A percentile compares a stretch with the other conserved stretches of the same genome.
Conservation (phyloP, 179 eudicot genomes). For the Spergularia azorica region DNA sequence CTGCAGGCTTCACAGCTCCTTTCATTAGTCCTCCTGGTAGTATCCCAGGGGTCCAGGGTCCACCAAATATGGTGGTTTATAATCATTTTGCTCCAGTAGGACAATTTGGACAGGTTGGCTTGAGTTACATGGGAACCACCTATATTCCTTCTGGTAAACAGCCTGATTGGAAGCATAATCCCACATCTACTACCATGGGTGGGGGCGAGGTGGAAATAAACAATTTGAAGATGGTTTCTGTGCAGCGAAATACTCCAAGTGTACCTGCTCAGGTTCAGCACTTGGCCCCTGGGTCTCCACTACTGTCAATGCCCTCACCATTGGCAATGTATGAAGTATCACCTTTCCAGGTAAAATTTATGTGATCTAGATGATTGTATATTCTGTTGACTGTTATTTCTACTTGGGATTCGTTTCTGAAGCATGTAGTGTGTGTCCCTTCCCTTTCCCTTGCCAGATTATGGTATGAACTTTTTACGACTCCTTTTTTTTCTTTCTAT, state of each 20-base stretch:
- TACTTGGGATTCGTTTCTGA: neutral
- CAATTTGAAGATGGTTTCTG: constrained; percentile 49
- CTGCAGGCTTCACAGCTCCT: constrained; percentile 82
- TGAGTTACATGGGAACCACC: constrained; percentile 95
- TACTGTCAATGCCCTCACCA: constrained; percentile 76
- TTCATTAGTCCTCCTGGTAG: constrained; percentile 82
- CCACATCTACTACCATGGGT: constrained; percentile 45
- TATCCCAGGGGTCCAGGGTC: constrained; percentile 86
- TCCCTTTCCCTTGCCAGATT: neutral
- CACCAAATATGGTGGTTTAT: constrained; percentile 97
- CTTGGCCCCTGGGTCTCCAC: constrained; percentile 79
- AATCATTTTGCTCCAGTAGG: constrained; percentile 98
- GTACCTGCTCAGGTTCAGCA: constrained; percentile 62
- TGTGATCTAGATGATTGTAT: neutral
- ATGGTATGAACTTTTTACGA: too few relatives aligned
- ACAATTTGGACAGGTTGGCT: constrained; percentile 92
- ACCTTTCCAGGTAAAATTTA: constrained; percentile 79
- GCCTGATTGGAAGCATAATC: constrained; percentile 89
- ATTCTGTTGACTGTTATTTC: neutral
- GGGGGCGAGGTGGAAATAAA: constrained; percentile 59
- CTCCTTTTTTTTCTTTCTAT: too few relatives aligned
- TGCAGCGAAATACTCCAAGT: constrained; percentile 54
- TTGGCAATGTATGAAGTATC: constrained; percentile 84
- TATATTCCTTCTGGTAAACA: constrained; percentile 90
- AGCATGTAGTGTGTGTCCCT: neutral